Evolutionary conservation across 768 basidiomycete genomes (phyloP), one percentile per base, ranked within the genome.

Genomic region (Rhodotorula diobovata): DNA sequence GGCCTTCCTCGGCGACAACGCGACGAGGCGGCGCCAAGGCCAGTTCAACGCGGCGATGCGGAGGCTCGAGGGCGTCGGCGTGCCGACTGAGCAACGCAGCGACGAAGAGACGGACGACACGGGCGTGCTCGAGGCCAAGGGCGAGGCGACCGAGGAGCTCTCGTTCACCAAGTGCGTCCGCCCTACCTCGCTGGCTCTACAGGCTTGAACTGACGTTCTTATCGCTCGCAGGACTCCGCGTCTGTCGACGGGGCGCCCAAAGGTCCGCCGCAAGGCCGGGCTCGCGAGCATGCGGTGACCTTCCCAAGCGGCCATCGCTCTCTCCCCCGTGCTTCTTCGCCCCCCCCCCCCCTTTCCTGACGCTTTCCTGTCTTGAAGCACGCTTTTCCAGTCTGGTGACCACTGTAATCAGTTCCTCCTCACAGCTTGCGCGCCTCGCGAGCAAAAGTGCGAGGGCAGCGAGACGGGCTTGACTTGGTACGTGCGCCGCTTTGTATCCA

Each of bases 101-200:
- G 72, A 68, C 43, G 59, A 56, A 1, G 67, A 73, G 53, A 70
- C 61, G 45, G 72, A 73, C 50, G 43, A 63, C n/a, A 67, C 71
- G 21, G 71, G 71, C 34, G 66, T 72, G n/a, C 41, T 68, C 32
- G 71, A 72, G 35, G 71, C 67, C 39, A 32, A 43, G 6, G 71
- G 71, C 37, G 71, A 72, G 32, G 67, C 65, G 39, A 62, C 65
- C 18, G 55, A 58, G 23, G 65, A 71, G 16, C 58, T 71, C 1
- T 53, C 55, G 8, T 71, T 71, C 23, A 28, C 64, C 12, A 66
- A 53, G 65, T 66, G 14, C 37, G 55, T 46, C 28, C 23, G 0
- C 5, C 15, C n/a, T 4, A 11, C 21, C 41, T 16, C n/a, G 11
- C 11, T 23, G 20, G 50, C 57, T 53, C 10, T 15, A 1, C 23